Evolutionary conservation across 257 asterid genomes (phyloP).

Genomic region (Craterostigma plantagineum): DNA sequence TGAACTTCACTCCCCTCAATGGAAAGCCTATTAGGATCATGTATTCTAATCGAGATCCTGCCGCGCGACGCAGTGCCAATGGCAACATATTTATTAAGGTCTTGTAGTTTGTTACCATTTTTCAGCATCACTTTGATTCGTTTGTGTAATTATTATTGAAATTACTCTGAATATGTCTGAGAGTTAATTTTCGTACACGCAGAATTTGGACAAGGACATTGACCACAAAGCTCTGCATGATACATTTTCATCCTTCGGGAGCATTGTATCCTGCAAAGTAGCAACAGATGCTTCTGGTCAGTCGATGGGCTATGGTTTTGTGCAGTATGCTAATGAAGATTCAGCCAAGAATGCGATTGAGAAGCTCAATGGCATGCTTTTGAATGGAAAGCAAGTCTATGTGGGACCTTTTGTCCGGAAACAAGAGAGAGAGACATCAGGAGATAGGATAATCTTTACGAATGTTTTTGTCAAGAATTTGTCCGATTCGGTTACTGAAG

Average conservation of each 20-base stretch:
- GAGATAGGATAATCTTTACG: constrained; percentile 18
- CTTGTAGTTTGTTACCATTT: not conserved
- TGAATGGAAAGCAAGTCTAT: constrained; percentile 34
- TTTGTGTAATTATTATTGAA: not conserved
- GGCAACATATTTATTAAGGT: constrained; percentile 15
- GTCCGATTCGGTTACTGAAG: constrained; percentile 30
- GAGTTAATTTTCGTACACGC: constrained; percentile 1
- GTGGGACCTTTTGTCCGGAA: constrained; percentile 34
- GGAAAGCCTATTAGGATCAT: constrained; percentile 10
- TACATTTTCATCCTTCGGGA: constrained; percentile 34
- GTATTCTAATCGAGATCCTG: constrained; percentile 16
- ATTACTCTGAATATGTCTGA: no score
- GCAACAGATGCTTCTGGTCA: constrained; percentile 33
- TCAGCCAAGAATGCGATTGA: constrained; percentile 42
- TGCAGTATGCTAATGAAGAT: constrained; percentile 35
- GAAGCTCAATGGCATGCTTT: constrained; percentile 33
- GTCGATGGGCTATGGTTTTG: constrained; percentile 38
- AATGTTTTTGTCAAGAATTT: constrained; percentile 46
- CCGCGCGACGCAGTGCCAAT: constrained; percentile 10
- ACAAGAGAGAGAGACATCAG: constrained; percentile 27
- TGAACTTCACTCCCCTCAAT: constrained; percentile 18
- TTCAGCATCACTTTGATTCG: not conserved
- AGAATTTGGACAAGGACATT: constrained; percentile 43
- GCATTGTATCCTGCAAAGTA: constrained; percentile 44
- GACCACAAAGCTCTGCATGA: constrained; percentile 44